Evolutionary conservation across 352 stramenopile species (phyloP).

Genomic region (Aphanomyces stellatus): DNA sequence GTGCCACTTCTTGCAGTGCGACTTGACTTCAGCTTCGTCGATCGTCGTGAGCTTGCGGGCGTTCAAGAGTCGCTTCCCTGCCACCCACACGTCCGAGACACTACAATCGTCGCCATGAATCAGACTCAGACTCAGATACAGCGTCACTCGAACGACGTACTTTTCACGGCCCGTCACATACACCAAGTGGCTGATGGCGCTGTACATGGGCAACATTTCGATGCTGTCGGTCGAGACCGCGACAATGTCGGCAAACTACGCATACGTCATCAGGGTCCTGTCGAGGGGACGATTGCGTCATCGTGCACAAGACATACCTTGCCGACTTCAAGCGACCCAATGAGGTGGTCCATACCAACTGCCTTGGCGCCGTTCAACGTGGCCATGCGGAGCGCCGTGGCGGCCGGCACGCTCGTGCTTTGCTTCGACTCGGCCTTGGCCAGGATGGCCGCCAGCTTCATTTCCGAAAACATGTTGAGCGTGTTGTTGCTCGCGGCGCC

Average conservation of each 20-base stretch:
- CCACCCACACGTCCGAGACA: slow-evolving; percentile 87
- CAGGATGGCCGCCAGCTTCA: slow-evolving; percentile 81
- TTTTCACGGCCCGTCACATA: slow-evolving; percentile 76
- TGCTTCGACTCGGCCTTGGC: slow-evolving; percentile 67
- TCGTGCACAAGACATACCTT: slow-evolving; percentile 27
- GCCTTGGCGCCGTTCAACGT: slow-evolving; percentile 86
- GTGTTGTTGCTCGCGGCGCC: slow-evolving; percentile 82
- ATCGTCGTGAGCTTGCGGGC: slow-evolving; percentile 69
- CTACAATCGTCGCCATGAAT: slow-evolving; percentile 25
- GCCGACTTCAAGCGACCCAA: slow-evolving; percentile 78
- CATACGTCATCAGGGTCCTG: not conserved
- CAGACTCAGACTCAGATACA: too few species aligned
- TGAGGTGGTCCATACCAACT: slow-evolving; percentile 63
- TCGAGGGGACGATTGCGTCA: too few species aligned
- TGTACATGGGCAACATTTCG: slow-evolving; percentile 85
- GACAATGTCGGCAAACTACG: slow-evolving; percentile 60
- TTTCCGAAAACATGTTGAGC: slow-evolving; percentile 85
- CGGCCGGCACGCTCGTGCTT: slow-evolving; percentile 48
- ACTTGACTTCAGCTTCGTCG: slow-evolving; percentile 51
- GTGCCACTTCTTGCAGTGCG: slow-evolving; percentile 48
- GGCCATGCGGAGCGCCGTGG: slow-evolving; percentile 70
- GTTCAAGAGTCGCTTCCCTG: slow-evolving; percentile 67
- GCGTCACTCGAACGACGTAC: too few species aligned
- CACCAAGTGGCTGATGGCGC: slow-evolving; percentile 78
- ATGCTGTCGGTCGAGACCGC: slow-evolving; percentile 69